Evolutionary conservation across 176 grass and related monocot species (phyloP), one percentile per base, ranked within the genome.

Genomic region (Oryza punctata): DNA sequence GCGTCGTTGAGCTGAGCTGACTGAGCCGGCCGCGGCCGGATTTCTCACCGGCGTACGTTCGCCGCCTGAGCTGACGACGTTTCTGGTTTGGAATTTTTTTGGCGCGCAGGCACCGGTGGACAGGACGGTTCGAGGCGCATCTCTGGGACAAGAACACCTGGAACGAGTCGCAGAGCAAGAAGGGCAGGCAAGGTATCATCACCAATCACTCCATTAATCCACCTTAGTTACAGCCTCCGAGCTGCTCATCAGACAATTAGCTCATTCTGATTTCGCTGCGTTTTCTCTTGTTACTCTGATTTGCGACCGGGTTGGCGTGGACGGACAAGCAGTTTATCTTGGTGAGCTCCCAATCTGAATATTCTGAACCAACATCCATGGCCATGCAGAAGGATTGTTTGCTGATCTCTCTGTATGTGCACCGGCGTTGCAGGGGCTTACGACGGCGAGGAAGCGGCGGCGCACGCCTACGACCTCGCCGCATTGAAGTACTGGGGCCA

Each of bases 121-220:
- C 95, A 41, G 95, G 95, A 30, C 77, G 95, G 75, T 94, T 87
- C 88, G 92, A 97, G 95, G 95, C 95, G 28, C 92, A 97, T 88
- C 80, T 93, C 60, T 92, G 92, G 95, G 90, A 97, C 89, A 97
- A 92, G 86, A 80, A 87, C 82, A 81, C 84, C 75, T 81, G 90
- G 86, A 89, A 81, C 72, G 88, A 87, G 57, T 50, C 92, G 26
- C 90, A 67, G 78, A 83, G 65, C 71, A 97, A 92, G 88, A 97
- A 97, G 71, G 95, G 95, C 29, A 94, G 87, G 54, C 95, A 97
- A 87, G 93, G 93, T 94, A 76, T 60, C 54, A 23, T 6, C 46
- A 54, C 15, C 18, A 50, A 50, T 19, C 18, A 60, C 54, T 60
- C 54, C 54, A n/a, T n/a, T 9, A 60, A 60, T 60, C 54, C 19